Base-by-base conservation (phyloP, 2,329 filamentous ascomycete species). In the Lasiodiplodia sp. region DNA sequence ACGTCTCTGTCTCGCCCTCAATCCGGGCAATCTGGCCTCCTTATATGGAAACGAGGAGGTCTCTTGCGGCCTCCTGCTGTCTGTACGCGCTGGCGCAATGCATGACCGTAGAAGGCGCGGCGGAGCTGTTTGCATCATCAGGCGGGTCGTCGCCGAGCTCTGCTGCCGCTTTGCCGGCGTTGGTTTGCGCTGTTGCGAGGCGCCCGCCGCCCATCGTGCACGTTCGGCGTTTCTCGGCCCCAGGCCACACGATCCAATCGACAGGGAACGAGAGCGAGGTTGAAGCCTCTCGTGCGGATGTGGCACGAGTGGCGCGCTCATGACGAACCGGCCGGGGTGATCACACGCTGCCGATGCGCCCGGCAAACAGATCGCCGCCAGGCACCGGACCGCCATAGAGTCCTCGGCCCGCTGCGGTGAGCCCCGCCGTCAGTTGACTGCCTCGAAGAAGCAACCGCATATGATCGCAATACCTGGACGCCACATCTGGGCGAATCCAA, bases 111-210 rank as follows among this genome's bases (percentile, higher is more conserved):
- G 57, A 40, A 21, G 40, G 40, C n/a, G 21, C 14, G 56, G 37
- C 38, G 57, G 57, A 60, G 57, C 58, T 34, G 58, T 51, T 63
- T 63, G 58, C 58, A 63, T 63, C 58, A 63, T 63, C 58, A 63
- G 58, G 58, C 57, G 56, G 56, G 38, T 38, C 38, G 56, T n/a
- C 38, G 56, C 56, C 56, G 56, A 47, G 56, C 56, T 25, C 56
- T 44, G 56, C 56, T 57, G 55, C 56, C 56, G 56, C 57, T 47
- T 60, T 60, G 31, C 57, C 57, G 38, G 38, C 57, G 37, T 25
- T 60, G 37, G 38, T 31, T 34, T 60, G 34, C 28, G 6, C 23
- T 23, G 23, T 23, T 23, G 23, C 23, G 23, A 23, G 23, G 23
- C 28, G 28, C 6, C 28, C 28, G 28, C 28, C 28, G 28, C 55